These are phyloP conservation scores for Solanum etuberosum DNA, from an alignment of 257 asterid genomes.

Conservation along the genomic window DNA sequence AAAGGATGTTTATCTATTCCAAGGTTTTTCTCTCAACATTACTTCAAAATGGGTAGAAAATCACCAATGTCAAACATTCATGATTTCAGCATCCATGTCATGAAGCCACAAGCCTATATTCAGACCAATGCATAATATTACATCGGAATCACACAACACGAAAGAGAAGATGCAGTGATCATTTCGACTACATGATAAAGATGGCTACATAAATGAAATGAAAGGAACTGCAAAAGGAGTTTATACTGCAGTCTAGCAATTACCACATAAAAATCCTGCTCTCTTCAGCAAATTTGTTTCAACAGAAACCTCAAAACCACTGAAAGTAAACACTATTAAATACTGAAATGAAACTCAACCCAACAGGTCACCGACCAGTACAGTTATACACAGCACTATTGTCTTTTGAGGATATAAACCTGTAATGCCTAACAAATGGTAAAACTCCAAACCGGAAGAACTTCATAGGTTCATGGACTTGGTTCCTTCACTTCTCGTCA, in stretches of 20 bases:
- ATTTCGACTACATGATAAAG: not conserved
- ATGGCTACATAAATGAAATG: not conserved
- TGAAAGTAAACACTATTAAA: not conserved
- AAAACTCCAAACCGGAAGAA: not conserved
- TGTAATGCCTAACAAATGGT: not conserved
- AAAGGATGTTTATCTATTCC: not conserved
- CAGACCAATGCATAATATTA: not conserved
- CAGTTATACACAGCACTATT: not conserved
- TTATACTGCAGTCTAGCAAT: not conserved
- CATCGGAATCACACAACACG: not conserved
- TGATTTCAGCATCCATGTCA: not conserved
- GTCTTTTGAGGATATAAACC: not conserved
- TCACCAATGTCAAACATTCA: not conserved
- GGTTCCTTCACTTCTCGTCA: not conserved
- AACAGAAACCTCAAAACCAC: not conserved
- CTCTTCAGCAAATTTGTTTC: not conserved
- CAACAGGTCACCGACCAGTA: not conserved
- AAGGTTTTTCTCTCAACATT: not conserved
- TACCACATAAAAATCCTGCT: not conserved
- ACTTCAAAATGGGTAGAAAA: not conserved
- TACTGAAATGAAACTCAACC: not conserved
- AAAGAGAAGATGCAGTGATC: not conserved
- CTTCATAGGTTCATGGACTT: not conserved
- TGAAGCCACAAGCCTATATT: not conserved
- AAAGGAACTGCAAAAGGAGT: not conserved